Evolutionary conservation across 345 rosid genomes (phyloP).

Genomic region (Eucalyptus guilfoylei): DNA sequence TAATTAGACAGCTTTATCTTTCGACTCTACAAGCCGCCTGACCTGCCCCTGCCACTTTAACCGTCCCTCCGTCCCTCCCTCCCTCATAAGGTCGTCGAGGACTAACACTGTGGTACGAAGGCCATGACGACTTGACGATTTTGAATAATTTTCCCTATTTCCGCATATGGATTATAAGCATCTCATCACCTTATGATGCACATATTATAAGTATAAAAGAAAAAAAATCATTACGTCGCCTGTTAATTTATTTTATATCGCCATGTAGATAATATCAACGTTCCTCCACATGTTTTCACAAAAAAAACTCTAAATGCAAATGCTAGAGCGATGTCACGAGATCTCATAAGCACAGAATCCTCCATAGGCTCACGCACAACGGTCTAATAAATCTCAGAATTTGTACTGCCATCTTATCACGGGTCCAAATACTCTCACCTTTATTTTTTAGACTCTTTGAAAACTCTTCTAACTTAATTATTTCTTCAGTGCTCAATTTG

Average conservation of each 20-base stretch:
- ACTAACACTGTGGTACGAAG: neutral
- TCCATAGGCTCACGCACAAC: neutral
- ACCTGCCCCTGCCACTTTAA: neutral
- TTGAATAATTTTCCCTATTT: neutral
- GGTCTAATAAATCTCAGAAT: neutral
- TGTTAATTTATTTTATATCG: too few relatives aligned
- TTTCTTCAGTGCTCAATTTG: neutral
- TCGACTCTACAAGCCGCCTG: neutral
- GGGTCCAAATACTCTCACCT: too few relatives aligned
- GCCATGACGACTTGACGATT: neutral
- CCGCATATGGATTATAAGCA: neutral
- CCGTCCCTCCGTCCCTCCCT: neutral
- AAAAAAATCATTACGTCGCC: neutral
- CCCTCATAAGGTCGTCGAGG: neutral
- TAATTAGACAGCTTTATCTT: neutral
- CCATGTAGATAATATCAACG: neutral
- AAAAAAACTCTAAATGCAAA: neutral
- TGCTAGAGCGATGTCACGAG: neutral
- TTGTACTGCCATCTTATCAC: neutral
- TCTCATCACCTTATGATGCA: neutral
- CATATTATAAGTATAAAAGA: neutral
- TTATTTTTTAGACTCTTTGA: neutral
- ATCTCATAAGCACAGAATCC: neutral
- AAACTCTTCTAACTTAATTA: neutral
- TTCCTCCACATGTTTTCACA: neutral